A percentile compares a stretch with the other conserved stretches of the same genome.
phyloP scores from a whole-genome alignment of 495 filamentous ascomycete genomes.

The Achaetomiella virescens region DNA sequence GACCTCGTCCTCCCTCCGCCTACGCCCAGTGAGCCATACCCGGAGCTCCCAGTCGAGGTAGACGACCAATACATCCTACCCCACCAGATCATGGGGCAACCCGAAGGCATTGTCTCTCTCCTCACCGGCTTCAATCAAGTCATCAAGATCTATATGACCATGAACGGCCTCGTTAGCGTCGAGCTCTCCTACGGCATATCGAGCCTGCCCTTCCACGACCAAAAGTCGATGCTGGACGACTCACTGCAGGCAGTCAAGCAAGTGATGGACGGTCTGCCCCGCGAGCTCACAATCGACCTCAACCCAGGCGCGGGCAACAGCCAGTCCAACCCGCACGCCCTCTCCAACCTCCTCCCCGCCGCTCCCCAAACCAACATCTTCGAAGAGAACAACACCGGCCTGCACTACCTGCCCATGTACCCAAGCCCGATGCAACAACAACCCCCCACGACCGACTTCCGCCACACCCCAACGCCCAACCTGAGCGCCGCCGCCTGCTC shows the following conservation, averaged over 20 bases:
- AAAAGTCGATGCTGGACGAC: conserved; percentile 56
- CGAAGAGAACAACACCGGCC: conserved; percentile 12
- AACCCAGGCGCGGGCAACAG: conserved; percentile 15
- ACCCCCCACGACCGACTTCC: conserved; percentile 30
- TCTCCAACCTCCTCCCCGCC: neutral
- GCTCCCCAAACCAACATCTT: conserved; percentile 5
- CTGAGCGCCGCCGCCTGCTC: conserved; percentile 45
- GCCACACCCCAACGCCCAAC: conserved; percentile 31
- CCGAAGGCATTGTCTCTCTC: conserved; percentile 52
- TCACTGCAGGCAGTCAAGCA: conserved; percentile 55
- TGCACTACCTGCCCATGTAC: conserved; percentile 37
- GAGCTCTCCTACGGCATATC: conserved; percentile 70
- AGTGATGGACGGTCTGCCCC: conserved; percentile 53
- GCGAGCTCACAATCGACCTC: conserved; percentile 50
- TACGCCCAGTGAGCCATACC: conserved; percentile 67
- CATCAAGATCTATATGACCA: conserved; percentile 63
- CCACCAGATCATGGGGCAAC: conserved; percentile 57
- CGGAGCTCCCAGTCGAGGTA: conserved; percentile 69
- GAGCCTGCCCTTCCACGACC: conserved; percentile 63
- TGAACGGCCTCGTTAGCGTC: conserved; percentile 59
- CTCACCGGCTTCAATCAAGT: conserved; percentile 74
- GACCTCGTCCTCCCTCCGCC: conserved; percentile 62
- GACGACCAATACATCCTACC: conserved; percentile 72
- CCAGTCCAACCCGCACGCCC: neutral
- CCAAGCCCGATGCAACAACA: conserved; percentile 21